Conservation (phyloP, 2,329 filamentous ascomycete species). For the Colletotrichum paranaense region DNA sequence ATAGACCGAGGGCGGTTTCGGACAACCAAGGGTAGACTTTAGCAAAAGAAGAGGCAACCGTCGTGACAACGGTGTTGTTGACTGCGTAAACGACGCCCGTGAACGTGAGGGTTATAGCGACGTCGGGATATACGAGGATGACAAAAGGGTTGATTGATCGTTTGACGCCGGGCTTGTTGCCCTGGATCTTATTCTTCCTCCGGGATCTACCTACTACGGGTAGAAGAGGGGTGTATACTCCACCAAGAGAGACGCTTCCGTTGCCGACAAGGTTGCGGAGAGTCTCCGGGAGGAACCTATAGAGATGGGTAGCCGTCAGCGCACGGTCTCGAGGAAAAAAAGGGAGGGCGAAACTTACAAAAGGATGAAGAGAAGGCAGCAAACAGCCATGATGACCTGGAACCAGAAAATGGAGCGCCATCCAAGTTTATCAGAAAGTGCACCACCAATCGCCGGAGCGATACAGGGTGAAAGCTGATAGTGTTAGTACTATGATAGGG, state of each 20-base stretch:
- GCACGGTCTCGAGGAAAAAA: too few species aligned
- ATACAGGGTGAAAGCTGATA: conserved; percentile 54
- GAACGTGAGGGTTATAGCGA: conserved; percentile 43
- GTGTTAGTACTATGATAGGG: not conserved
- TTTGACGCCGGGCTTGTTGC: not conserved
- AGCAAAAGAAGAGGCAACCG: conserved; percentile 46
- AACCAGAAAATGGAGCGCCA: conserved; percentile 67
- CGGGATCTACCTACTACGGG: conserved; percentile 35
- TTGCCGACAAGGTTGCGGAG: conserved; percentile 43
- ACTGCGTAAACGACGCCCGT: conserved; percentile 48
- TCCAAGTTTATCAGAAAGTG: conserved; percentile 57
- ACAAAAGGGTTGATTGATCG: conserved; percentile 43
- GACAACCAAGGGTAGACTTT: conserved; percentile 39
- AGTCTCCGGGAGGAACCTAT: conserved; percentile 45
- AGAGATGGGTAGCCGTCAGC: not conserved
- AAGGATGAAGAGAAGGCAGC: conserved; percentile 48
- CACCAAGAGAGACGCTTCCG: conserved; percentile 37
- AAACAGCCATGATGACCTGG: conserved; percentile 56
- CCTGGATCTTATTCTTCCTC: conserved; percentile 13
- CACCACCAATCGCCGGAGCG: conserved; percentile 62
- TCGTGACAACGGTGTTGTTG: conserved; percentile 48
- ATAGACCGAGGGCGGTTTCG: conserved; percentile 46
- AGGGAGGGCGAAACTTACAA: conserved; percentile 12
- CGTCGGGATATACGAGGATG: conserved; percentile 45
- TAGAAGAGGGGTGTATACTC: conserved; percentile 37